Conservation (phyloP, 192 early-diverging fungal species). For the Coemansia sp. region DNA sequence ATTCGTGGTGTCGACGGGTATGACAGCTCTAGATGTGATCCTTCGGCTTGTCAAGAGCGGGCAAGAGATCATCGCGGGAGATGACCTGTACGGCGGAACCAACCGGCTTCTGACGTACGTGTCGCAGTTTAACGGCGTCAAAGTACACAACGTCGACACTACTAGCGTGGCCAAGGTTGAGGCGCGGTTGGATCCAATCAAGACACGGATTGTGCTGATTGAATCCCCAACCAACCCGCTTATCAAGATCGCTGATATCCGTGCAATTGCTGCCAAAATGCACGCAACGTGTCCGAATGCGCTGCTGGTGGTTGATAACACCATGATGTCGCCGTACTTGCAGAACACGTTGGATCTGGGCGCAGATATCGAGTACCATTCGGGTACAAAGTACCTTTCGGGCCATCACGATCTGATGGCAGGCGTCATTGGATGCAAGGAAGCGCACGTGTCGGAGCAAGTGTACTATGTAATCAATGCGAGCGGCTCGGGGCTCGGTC, state of each 20-base stretch:
- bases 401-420: constrained; percentile 99
- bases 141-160: constrained; percentile 90
- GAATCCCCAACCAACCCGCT: constrained; percentile 98
- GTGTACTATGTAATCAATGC: constrained; percentile 95
- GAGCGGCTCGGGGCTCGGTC: constrained; percentile 83
- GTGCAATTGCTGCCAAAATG: constrained; percentile 70
- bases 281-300: constrained; percentile 74
- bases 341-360: constrained; percentile 87
- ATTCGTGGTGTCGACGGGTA: constrained; percentile 86
- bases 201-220: constrained; percentile 83
- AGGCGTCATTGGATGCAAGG: constrained; percentile 85
- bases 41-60: constrained; percentile 81
- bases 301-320: constrained; percentile 95
- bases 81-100: constrained; percentile 97
- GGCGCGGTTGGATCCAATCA: constrained; percentile 65
- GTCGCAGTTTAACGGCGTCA: constrained; percentile 72
- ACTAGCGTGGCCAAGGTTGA: constrained; percentile 65
- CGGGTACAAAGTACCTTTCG: constrained; percentile 95
- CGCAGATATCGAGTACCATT: constrained; percentile 93
- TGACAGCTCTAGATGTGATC: constrained; percentile 93
- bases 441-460: constrained; percentile 72
- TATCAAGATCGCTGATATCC: constrained; percentile 91
- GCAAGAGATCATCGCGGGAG: constrained; percentile 91
- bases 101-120: constrained; percentile 91
- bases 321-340: constrained; percentile 97